Conservation (phyloP, 345 rosid species). For the Nasturtium officinale region DNA sequence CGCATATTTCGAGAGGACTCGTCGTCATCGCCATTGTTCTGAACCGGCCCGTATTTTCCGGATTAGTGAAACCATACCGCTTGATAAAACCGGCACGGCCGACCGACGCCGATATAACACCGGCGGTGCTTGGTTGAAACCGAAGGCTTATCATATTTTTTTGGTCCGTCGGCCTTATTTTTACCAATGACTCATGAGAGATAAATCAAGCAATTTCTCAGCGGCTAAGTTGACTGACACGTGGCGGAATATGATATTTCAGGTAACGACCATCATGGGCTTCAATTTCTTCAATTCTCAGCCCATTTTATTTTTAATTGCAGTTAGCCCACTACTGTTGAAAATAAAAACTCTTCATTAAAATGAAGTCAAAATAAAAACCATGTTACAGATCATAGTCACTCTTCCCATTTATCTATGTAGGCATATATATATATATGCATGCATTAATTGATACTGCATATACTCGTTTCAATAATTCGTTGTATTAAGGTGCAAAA, state of each 20-base stretch:
- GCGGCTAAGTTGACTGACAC: conserved; percentile 34
- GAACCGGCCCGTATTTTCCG: conserved; percentile 33
- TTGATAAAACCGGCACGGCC: conserved; percentile 45
- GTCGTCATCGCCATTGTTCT: conserved; percentile 53
- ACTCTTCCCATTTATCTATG: not conserved
- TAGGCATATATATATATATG: not conserved
- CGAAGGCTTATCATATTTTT: conserved; percentile 57
- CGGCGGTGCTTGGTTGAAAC: conserved; percentile 52
- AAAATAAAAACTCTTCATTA: too few species aligned
- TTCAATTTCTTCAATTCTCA: not conserved
- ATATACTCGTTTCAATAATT: not conserved
- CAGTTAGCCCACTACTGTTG: too few species aligned
- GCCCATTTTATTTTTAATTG: conserved; percentile 1
- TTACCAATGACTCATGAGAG: not conserved
- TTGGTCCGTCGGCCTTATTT: not conserved
- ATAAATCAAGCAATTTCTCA: conserved; percentile 17
- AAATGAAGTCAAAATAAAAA: too few species aligned
- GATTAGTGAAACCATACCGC: conserved; percentile 21
- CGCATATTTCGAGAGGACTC: conserved; percentile 73
- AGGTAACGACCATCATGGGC: conserved; percentile 10
- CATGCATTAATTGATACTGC: not conserved
- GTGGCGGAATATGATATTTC: conserved; percentile 16
- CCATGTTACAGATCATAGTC: not conserved
- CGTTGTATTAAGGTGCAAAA: conserved; percentile 2
- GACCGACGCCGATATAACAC: conserved; percentile 52